Evolutionary conservation across 208 protist genomes (phyloP), one percentile per base, ranked within the genome.

Genomic region (Leishmania gerbilli): DNA sequence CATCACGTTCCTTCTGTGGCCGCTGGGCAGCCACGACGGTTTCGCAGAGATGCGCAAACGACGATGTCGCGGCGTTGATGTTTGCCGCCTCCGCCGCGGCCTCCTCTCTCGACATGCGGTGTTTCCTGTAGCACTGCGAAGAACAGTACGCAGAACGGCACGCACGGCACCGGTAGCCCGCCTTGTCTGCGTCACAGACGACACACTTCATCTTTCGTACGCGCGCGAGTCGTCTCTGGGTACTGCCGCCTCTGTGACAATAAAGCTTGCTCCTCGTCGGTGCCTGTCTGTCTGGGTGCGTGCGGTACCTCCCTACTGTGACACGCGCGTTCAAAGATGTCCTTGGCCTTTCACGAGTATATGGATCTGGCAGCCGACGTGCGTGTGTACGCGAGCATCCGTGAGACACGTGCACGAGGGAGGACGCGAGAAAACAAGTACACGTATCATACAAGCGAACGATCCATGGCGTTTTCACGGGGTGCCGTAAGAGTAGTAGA

Each of bases 101-200:
- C 47, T 84, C 80, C 17, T 80, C 81, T 42, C 72, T 69, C n/a
- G 72, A 19, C 75, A 65, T 51, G 62, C 88, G 88, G 74, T 96
- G 91, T 4, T 37, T 37, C 77, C 93, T 95, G 83, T 84, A 90
- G 79, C 91, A 97, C 40, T 76, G 51, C 13, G 87, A 79, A 40
- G 83, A 89, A 80, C 93, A 97, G 86, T 95, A 97, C n/a, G 85
- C 67, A 15, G 76, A 80, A 17, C 77, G 79, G 84, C 93, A 97
- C 11, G 64, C 62, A n/a, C 88, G 89, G 77, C 93, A 97, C 27
- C 87, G 88, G 77, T 94, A 95, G 49, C 68, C 64, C 7, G 88
- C 69, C 17, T 62, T 58, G 3, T 91, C 85, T 2, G 62, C 65
- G 4, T 83, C 77, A 58, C 93, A 96, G 3, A 94, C 83, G 40